Evolutionary conservation across 768 basidiomycete species (phyloP), one percentile per base, ranked within the genome.

Genomic region (Termitomyces sp.): DNA sequence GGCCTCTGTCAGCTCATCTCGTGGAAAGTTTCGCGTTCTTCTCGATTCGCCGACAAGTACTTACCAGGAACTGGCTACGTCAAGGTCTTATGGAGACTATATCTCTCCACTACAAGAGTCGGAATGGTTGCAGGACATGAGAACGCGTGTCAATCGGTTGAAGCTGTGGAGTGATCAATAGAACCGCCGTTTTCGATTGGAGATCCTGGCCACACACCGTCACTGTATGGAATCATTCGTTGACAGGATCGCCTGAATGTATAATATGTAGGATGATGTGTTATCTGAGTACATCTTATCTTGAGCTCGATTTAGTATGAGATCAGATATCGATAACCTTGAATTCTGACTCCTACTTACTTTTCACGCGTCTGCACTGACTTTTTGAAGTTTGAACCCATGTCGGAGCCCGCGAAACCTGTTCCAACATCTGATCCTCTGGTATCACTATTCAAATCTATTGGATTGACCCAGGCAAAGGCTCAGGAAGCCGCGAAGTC

Each of bases 401-500:
- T 72, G 70, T 69, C 70, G 22, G 72, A 71, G 53, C 20, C 70
- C 31, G 41, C 60, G 16, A 70, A 66, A 41, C 47, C 64, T 13
- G 69, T 73, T 56, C 59, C 67, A 46, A 57, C 60, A 16, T 31
- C 61, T 44, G 70, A 77, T 53, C 64, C 71, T 9, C 62, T 78
- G 26, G 67, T 80, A 18, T 37, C 70, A 20, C 76, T 88, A 37
- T 94, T 95, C 77, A 81, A 85, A 68, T 81, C 85, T 37, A 86
- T 94, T 56, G 92, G 91, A 26, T 76, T 97, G 45, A 76, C 86
- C 42, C 79, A 84, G 58, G 73, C 87, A 53, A 92, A 93, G 69
- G 90, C 94, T 1, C 79, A 81, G 10, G 93, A 97, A 65, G 88
- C 90, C 5, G 84, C 86, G 36, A 91, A 93, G 69, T 88, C 81